Percentiles rank a stretch among this genome's conserved stretches.
phyloP scores from a whole-genome alignment of 371 early-diverging fungal genomes.

The Batkoa obscura region DNA sequence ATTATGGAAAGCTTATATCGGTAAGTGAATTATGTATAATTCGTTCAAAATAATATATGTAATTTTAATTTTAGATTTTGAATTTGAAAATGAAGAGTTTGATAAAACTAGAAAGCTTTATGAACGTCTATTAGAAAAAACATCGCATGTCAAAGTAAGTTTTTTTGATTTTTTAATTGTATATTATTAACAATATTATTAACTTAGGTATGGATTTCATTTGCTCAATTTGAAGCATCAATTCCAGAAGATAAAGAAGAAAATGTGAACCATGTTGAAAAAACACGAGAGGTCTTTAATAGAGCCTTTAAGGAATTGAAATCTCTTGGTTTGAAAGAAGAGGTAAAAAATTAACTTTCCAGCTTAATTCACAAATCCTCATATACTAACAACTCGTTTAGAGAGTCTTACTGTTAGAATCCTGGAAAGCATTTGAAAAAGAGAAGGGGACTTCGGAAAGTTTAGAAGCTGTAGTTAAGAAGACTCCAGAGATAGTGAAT shows the following conservation, averaged over 20 bases:
- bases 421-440: conserved; percentile 82
- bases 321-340: conserved; percentile 42
- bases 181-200: no score
- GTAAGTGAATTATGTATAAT: conserved; percentile 4
- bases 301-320: conserved; percentile 50
- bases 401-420: conserved; percentile 70
- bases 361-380: background rate
- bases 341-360: conserved; percentile 15
- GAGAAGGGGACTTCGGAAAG: conserved; percentile 35
- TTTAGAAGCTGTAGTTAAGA: conserved; percentile 30
- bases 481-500: conserved; percentile 81
- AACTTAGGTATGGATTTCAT: conserved; percentile 68
- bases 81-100: conserved; percentile 63
- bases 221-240: conserved; percentile 70
- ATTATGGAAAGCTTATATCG: conserved; percentile 90
- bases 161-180: no score
- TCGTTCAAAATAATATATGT: background rate
- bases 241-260: conserved; percentile 27
- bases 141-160: conserved; percentile 66
- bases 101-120: conserved; percentile 60
- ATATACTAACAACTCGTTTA: conserved; percentile 13
- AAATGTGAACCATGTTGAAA: conserved; percentile 14
- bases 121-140: conserved; percentile 60
- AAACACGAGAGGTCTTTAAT: conserved; percentile 56
- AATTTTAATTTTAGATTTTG: conserved; percentile 44